Conservation (phyloP, 306 rosid genomes). For the Mucuna pruriens region DNA sequence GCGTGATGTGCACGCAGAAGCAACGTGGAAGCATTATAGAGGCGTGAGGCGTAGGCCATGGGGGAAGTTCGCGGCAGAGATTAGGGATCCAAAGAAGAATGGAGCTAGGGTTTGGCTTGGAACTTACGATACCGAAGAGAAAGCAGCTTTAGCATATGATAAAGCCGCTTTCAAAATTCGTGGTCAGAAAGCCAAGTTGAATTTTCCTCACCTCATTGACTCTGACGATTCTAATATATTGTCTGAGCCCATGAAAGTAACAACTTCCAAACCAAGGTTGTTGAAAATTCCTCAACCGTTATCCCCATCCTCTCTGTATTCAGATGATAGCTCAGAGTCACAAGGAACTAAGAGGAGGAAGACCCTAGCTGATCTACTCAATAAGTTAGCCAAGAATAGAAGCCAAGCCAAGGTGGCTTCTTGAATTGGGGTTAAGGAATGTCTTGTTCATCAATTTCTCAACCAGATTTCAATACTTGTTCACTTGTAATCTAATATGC, state of each 20-base stretch:
- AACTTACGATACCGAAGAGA: constrained; percentile 57
- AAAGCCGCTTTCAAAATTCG: constrained; percentile 70
- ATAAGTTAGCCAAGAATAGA: constrained; percentile 28
- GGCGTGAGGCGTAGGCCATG: constrained; percentile 72
- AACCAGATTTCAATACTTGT: neutral
- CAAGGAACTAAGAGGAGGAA: constrained; percentile 21
- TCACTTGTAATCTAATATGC: neutral
- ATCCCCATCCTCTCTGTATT: neutral
- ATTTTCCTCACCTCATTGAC: constrained; percentile 53
- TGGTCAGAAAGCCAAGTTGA: constrained; percentile 68
- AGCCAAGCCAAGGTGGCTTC: neutral
- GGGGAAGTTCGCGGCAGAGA: constrained; percentile 72
- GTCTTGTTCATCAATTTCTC: neutral
- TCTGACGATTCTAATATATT: neutral
- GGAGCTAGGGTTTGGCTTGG: constrained; percentile 74
- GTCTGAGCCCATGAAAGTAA: neutral
- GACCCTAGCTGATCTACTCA: constrained; percentile 9
- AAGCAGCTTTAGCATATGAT: constrained; percentile 71
- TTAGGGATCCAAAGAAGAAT: constrained; percentile 50
- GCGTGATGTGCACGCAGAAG: neutral
- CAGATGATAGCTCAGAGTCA: constrained; percentile 2
- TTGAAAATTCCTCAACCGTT: neutral
- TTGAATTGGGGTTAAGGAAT: neutral
- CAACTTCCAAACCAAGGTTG: neutral
- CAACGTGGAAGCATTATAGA: constrained; percentile 44